phyloP scores from a whole-genome alignment of 1,284 basidiomycete species.

The Omphalotus olearius region DNA sequence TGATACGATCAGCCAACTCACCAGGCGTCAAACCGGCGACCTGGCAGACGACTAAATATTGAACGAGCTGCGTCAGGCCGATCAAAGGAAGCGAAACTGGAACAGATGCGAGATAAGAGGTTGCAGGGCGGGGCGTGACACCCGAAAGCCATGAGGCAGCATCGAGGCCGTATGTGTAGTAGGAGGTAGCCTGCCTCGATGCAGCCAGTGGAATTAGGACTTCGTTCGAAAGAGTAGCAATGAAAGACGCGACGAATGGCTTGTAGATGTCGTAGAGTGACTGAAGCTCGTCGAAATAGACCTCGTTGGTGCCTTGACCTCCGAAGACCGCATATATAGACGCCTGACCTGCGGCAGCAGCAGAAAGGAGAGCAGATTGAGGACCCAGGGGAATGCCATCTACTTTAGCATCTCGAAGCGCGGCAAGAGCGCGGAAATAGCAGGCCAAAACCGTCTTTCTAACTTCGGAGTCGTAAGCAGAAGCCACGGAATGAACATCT shows the following conservation, averaged over 20 bases:
- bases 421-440: constrained; percentile 77
- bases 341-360: constrained; percentile 66
- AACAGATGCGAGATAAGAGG: constrained; percentile 89
- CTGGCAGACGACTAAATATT: constrained; percentile 83
- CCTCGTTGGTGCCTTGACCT: constrained; percentile 98
- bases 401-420: constrained; percentile 62
- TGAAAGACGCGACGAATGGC: constrained; percentile 75
- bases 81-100: constrained; percentile 96
- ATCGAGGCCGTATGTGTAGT: constrained; percentile 83
- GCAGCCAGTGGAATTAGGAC: constrained; percentile 76
- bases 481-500: constrained; percentile 81
- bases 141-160: constrained; percentile 84
- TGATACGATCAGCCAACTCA: constrained; percentile 72
- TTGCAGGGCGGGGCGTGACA: constrained; percentile 64
- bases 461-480: constrained; percentile 70
- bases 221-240: constrained; percentile 60
- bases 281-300: constrained; percentile 96
- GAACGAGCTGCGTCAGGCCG: constrained; percentile 91
- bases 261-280: constrained; percentile 87
- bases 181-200: constrained; percentile 54
- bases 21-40: constrained; percentile 75
- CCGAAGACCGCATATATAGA: constrained; percentile 94
- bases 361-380: constrained; percentile 71
- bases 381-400: constrained; percentile 61
- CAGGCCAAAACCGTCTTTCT: constrained; percentile 76